phyloP scores from a whole-genome alignment of 768 basidiomycete genomes.

The Tricholoma terreum region DNA sequence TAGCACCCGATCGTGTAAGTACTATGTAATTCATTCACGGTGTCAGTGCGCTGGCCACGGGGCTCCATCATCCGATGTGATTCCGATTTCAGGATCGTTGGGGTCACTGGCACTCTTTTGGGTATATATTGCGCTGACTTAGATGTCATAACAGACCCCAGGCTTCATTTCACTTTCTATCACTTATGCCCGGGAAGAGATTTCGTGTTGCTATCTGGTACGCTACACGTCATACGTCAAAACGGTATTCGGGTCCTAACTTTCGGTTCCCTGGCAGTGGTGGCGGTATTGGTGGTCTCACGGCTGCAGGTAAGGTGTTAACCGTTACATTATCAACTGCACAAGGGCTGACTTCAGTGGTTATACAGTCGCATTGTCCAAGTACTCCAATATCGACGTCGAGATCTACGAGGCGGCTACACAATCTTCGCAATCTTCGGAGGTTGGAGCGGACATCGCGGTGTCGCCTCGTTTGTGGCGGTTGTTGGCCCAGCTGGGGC shows the following conservation, averaged over 20 bases:
- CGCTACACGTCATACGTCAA: not conserved
- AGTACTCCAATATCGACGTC: conserved; percentile 37
- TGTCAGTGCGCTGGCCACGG: too few species aligned
- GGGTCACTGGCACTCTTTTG: too few species aligned
- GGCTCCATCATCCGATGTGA: too few species aligned
- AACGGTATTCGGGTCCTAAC: not conserved
- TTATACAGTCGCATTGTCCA: conserved; percentile 17
- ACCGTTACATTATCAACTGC: not conserved
- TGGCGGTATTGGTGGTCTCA: conserved; percentile 28
- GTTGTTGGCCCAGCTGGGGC: conserved; percentile 36
- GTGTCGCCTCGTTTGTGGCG: conserved; percentile 39
- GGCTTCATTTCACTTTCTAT: not conserved
- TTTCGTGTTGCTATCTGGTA: conserved; percentile 13
- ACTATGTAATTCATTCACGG: too few species aligned
- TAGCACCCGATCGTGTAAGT: too few species aligned
- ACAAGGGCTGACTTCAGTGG: not conserved
- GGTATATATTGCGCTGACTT: too few species aligned
- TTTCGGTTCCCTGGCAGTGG: conserved; percentile 14
- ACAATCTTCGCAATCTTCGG: conserved; percentile 31
- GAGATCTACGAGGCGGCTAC: conserved; percentile 41
- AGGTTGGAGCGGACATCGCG: conserved; percentile 40
- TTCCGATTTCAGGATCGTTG: too few species aligned
- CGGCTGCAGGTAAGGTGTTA: conserved; percentile 15
- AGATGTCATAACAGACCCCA: too few species aligned
- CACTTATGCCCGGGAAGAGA: conserved; percentile 1